Evolutionary conservation across 306 rosid species (phyloP).

Genomic region (Delonix regia): DNA sequence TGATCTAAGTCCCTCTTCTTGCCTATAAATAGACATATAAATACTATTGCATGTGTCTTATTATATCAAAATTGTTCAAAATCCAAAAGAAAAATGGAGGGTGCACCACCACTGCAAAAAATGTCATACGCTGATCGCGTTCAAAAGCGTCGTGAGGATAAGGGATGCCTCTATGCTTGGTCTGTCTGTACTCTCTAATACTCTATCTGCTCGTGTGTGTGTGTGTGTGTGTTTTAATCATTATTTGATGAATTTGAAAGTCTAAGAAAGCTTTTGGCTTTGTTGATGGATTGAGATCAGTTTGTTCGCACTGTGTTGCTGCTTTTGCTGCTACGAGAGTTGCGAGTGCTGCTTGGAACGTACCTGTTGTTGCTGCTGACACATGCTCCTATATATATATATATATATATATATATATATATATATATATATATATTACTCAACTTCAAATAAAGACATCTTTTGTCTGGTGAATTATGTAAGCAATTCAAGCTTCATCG

Average conservation of each 20-base stretch:
- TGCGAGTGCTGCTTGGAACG: slow-evolving; percentile 54
- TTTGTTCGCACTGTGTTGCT: slow-evolving; percentile 57
- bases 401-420: too few species aligned
- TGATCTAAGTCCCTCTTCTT: neutral
- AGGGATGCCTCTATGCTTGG: slow-evolving; percentile 62
- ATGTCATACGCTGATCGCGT: slow-evolving; percentile 56
- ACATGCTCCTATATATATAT: neutral
- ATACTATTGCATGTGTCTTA: too few species aligned
- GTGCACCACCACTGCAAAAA: slow-evolving; percentile 50
- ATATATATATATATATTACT: too few species aligned
- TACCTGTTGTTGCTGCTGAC: slow-evolving; percentile 66
- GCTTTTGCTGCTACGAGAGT: slow-evolving; percentile 60
- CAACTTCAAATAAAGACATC: too few species aligned
- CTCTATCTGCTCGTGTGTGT: neutral
- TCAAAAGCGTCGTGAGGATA: slow-evolving; percentile 49
- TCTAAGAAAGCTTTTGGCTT: neutral
- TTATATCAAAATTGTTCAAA: too few species aligned
- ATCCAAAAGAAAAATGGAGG: slow-evolving; percentile 25
- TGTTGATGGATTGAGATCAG: slow-evolving; percentile 33
- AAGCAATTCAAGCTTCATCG: neutral
- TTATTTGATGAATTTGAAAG: neutral
- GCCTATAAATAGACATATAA: slow-evolving; percentile 37
- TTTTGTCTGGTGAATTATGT: neutral
- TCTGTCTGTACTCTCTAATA: slow-evolving; percentile 21
- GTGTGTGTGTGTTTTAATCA: neutral